Evolutionary conservation across 768 basidiomycete genomes (phyloP), one percentile per base, ranked within the genome.

Genomic region (Tylopilus vinaceipallidus): DNA sequence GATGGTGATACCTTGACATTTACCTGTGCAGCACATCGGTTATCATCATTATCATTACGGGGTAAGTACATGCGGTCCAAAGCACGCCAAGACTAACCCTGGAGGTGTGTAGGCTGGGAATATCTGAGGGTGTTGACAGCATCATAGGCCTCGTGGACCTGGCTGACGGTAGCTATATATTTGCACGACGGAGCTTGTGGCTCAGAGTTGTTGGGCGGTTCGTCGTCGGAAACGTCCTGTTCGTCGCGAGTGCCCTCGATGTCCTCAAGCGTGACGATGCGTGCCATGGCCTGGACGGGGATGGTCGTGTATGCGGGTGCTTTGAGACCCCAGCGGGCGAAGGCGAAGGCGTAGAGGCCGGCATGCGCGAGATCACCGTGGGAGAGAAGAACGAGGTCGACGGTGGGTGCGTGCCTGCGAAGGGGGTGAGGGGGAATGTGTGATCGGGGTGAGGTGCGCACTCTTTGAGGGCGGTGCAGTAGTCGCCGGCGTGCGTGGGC

Each of bases 291-390:
- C 58, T 95, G 91, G 0, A 97, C 93, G 32, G 95, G 95, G 23
- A 98, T 80, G 3, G 95, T 95, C 0, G 91, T 88, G 66, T 98
- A 99, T 17, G 93, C 84, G 3, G 94, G 92, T 19, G 94, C 94
- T 51, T 80, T 86, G 35, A 98, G 76, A 19, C 85, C 86, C 87
- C 91, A 94, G 65, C 81, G 78, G 16, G 93, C 80, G 65, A 90
- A 80, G 6, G 97, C 94, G 67, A 90, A 98, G 11, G 97, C 84
- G 63, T 91, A 94, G n/a, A 98, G 75, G 14, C 95, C 95, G 23
- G 87, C 80, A 63, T 97, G 94, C 0, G 82, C 75, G 12, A 97
- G 77, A 59, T 95, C 92, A 2, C 94, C 95, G 71, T 98, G 94
- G 0, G 95, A 97, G 41, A 98, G 79, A 19, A 99, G 79, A 24